These are phyloP conservation scores for Trichaptum fuscoviolaceum DNA, from an alignment of 768 basidiomycete genomes.

Conservation along the genomic window DNA sequence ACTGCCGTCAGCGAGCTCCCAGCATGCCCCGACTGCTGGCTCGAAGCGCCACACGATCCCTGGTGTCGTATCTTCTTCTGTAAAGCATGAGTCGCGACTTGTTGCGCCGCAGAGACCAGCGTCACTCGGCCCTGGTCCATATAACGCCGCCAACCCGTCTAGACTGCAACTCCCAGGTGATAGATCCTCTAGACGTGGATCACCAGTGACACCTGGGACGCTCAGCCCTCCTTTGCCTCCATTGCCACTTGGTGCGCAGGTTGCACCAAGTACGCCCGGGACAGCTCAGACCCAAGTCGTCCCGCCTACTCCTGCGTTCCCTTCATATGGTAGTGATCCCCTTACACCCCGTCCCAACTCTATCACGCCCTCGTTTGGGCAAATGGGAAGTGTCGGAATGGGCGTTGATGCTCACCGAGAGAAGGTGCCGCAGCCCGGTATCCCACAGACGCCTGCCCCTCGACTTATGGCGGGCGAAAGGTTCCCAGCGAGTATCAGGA, in stretches of 20 bases:
- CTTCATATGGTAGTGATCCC: slow-evolving; percentile 52
- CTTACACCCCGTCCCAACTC: slow-evolving; percentile 49
- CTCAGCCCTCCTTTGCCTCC: slow-evolving; percentile 4
- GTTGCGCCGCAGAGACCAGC: slow-evolving; percentile 3
- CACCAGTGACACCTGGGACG: neutral
- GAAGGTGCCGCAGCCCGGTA: slow-evolving; percentile 22
- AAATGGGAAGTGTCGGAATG: slow-evolving; percentile 43
- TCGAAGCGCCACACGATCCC: slow-evolving; percentile 54
- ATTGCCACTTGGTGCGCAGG: neutral
- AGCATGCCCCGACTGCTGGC: slow-evolving; percentile 34
- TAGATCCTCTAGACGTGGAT: slow-evolving; percentile 8
- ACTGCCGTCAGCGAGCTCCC: slow-evolving; percentile 18
- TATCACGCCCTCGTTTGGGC: slow-evolving; percentile 49
- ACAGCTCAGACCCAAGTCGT: neutral
- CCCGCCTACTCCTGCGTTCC: slow-evolving; percentile 69
- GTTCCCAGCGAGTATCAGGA: slow-evolving; percentile 25
- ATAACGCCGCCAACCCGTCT: slow-evolving; percentile 16
- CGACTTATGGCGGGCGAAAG: slow-evolving; percentile 41
- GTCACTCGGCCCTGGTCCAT: slow-evolving; percentile 2
- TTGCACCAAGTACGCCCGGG: neutral
- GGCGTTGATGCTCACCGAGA: slow-evolving; percentile 67
- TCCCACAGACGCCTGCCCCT: slow-evolving; percentile 54
- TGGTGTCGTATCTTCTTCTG: slow-evolving; percentile 25
- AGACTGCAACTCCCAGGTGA: slow-evolving; percentile 11
- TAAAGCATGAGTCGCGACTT: neutral